Evolutionary conservation across 2,329 filamentous ascomycete species (phyloP).

Genomic region (Phaeosphaeria sp.): DNA sequence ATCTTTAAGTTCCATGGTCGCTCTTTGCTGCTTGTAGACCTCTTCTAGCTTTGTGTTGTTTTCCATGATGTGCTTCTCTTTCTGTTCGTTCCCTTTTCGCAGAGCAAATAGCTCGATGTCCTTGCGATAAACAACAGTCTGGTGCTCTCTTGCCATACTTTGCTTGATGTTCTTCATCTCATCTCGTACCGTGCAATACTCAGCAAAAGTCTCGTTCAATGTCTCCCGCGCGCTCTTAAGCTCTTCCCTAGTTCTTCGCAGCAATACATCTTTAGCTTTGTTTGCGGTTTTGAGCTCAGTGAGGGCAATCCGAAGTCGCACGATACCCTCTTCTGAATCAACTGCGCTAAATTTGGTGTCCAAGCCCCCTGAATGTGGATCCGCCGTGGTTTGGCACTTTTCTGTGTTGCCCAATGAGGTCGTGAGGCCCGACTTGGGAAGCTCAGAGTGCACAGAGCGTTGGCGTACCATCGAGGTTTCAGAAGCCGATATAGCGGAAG

Average conservation of each 20-base stretch:
- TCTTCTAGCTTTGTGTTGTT: conserved; percentile 36
- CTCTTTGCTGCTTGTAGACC: conserved; percentile 32
- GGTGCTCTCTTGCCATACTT: conserved; percentile 38
- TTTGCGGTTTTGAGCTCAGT: conserved; percentile 34
- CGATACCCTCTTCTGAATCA: conserved; percentile 35
- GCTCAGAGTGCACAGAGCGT: conserved; percentile 11
- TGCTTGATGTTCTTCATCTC: conserved; percentile 42
- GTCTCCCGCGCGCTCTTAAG: conserved; percentile 37
- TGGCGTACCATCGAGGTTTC: conserved; percentile 36
- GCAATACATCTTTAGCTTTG: conserved; percentile 34
- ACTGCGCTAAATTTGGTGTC: conserved; percentile 10
- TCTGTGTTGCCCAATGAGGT: conserved; percentile 3
- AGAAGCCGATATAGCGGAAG: conserved; percentile 21
- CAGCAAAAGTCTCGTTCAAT: conserved; percentile 37
- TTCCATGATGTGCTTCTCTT: conserved; percentile 41
- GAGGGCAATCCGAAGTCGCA: conserved; percentile 34
- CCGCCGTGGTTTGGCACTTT: background rate
- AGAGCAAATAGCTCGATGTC: conserved; percentile 47
- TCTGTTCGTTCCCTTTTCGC: conserved; percentile 44
- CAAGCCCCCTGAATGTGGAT: conserved; percentile 8
- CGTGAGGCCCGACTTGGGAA: conserved; percentile 23
- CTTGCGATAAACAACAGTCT: conserved; percentile 43
- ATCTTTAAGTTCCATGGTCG: conserved; percentile 38
- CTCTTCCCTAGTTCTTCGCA: conserved; percentile 30
- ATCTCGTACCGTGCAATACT: conserved; percentile 36